These are phyloP conservation scores for Endotrypanum monterogeii DNA, from an alignment of 208 protist species.

Conservation along the genomic window DNA sequence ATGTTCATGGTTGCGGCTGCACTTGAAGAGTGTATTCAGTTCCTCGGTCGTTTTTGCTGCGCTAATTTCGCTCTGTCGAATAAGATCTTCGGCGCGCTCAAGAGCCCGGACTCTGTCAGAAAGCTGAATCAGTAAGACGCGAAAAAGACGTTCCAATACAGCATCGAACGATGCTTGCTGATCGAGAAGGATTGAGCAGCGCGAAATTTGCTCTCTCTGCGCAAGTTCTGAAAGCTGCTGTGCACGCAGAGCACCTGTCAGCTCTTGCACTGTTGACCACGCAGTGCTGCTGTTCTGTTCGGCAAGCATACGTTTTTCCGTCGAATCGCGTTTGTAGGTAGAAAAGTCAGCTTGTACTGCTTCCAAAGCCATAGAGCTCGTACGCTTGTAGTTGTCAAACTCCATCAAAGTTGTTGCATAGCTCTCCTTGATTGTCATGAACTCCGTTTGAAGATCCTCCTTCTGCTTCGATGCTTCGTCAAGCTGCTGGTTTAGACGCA, in stretches of 20 bases:
- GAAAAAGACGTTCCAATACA: not conserved
- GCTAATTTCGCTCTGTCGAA: constrained; percentile 1
- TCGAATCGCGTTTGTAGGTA: constrained; percentile 12
- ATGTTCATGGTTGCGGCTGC: constrained; percentile 12
- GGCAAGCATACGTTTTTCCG: constrained; percentile 17
- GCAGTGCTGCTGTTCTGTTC: constrained; percentile 33
- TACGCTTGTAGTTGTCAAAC: constrained; percentile 46
- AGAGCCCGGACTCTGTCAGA: not conserved
- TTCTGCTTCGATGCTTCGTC: constrained; percentile 29
- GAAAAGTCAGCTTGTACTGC: constrained; percentile 22
- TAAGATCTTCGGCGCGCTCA: not conserved
- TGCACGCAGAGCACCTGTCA: constrained; percentile 31
- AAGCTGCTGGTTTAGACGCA: constrained; percentile 24
- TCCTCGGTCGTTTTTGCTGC: constrained; percentile 3
- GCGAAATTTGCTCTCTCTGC: constrained; percentile 22
- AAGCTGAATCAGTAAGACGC: not conserved
- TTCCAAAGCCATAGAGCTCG: constrained; percentile 2
- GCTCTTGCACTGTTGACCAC: constrained; percentile 29
- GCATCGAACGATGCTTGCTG: constrained; percentile 2
- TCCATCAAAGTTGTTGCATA: constrained; percentile 67
- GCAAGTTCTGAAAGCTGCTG: constrained; percentile 24
- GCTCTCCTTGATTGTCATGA: constrained; percentile 56
- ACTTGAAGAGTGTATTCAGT: not conserved
- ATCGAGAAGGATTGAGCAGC: constrained; percentile 5
- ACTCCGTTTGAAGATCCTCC: constrained; percentile 53